Base-by-base conservation (phyloP, 2,329 filamentous ascomycete genomes). In the Diplodia mutila region DNA sequence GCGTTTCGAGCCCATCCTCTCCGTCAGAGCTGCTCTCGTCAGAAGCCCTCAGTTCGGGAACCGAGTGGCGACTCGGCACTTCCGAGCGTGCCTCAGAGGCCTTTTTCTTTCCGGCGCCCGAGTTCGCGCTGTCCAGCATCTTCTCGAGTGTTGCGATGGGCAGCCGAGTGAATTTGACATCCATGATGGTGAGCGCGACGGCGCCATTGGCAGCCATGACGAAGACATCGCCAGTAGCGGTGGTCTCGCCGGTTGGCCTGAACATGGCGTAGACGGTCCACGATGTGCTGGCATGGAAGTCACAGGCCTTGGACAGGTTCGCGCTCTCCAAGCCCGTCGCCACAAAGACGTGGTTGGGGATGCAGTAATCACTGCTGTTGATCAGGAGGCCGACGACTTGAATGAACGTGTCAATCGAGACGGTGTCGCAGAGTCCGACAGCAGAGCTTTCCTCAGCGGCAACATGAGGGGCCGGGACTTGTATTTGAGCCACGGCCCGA, bases 371-470 rank as follows among this genome's bases (percentile, higher is more conserved):
- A 27, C 71, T 71, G 53, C 67, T 72, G 34, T 72, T 73, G 42
- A 73, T 69, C 14, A 72, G 66, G 18, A 73, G 59, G 11, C 71
- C 71, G 8, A 69, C 69, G 3, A 72, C 70, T n/a, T 69, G 67
- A 18, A 72, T 72, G 39, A 73, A 73, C 12, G 65, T 59, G 49
- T 73, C 71, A 23, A 73, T 61, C 23, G 68, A 65, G 2, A 70
- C 68, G n/a, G 71, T 68, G 32, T 72, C 71, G 39, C 69, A 73
- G 25, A 51, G 42, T 12, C 61, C 37, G 6, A 23, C 61, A 3
- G 65, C 69, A 7, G 70, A 55, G 39, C 70, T 72, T 42, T 72
- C 71, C 11, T 70, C 66, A 25, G 25, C 29, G 14, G 67, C 51
- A 71, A 69, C 8, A 42, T 61, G 25, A 68, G 69, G n/a, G 69